These are phyloP conservation scores for Penicillium ochrochloron DNA, from an alignment of 495 filamentous ascomycete species.

Conservation along the genomic window DNA sequence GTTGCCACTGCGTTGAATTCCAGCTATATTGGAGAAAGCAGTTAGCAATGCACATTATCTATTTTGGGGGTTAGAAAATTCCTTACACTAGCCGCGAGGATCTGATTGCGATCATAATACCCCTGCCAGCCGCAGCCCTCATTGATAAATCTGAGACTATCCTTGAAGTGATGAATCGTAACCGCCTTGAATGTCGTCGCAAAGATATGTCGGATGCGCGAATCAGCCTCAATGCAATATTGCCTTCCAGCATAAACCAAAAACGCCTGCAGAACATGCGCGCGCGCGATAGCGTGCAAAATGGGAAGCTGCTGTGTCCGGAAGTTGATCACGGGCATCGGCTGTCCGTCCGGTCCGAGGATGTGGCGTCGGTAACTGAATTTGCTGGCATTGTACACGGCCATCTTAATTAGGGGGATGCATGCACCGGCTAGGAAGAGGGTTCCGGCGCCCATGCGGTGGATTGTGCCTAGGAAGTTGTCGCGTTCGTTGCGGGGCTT, in stretches of 20 bases:
- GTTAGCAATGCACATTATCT: not conserved
- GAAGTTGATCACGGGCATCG: conserved; percentile 37
- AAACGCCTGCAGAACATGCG: conserved; percentile 33
- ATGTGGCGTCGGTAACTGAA: conserved; percentile 39
- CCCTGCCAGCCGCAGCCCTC: not conserved
- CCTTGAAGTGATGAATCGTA: not conserved
- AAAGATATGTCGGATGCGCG: not conserved
- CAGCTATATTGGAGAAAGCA: not conserved
- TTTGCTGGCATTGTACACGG: conserved; percentile 32
- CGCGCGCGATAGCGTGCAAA: conserved; percentile 33
- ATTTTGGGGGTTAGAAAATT: not conserved
- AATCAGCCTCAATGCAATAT: not conserved
- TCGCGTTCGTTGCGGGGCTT: conserved; percentile 24
- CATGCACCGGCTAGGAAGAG: conserved; percentile 29
- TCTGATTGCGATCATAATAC: not conserved
- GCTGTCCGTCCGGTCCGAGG: conserved; percentile 16
- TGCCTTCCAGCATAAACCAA: not conserved
- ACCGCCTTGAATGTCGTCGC: not conserved
- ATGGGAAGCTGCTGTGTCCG: conserved; percentile 42
- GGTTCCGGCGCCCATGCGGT: conserved; percentile 35
- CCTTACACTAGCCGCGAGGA: not conserved
- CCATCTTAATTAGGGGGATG: conserved; percentile 31
- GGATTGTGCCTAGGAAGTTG: conserved; percentile 35
- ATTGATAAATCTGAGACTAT: not conserved
- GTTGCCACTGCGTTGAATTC: not conserved